Evolutionary conservation across 2,329 filamentous ascomycete genomes (phyloP), one percentile per base, ranked within the genome.

Genomic region (Fusarium palustre): DNA sequence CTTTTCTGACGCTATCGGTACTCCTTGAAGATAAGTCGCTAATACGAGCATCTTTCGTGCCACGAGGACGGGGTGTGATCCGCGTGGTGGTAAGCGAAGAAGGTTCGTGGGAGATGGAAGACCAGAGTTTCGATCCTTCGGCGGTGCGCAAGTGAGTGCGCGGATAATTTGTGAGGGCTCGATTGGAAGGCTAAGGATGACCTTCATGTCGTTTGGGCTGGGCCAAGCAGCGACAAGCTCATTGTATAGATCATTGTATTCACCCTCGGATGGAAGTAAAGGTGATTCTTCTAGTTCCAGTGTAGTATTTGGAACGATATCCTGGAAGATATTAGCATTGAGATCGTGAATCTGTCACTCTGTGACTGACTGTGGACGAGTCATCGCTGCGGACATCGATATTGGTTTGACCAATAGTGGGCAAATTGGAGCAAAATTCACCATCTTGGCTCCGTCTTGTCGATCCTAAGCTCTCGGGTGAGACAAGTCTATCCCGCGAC

Each of bases 1-100:
- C 1, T 9, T n/a, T 2, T 38, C 38, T 7, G 66, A 66, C 1
- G 57, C 56, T 3, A 64, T 36, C 4, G 69, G 59, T 20, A 77
- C n/a, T 20, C 73, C 68, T 42, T 83, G 81, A 3, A 84, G 64
- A 28, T 77, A 78, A 0, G 72, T 74, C 3, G 77, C 79, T 0
- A 85, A 55, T 3, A 77, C 48, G 4, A 86, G 74, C 55, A 85
- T 73, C 24, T 79, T 76, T 13, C 76, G 76, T 0, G 83, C 82
- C n/a, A 85, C 71, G 2, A 83, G 62, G 0, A 82, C 78, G 0
- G 83, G 82, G 59, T 83, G 81, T 4, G 73, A 68, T 7, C 68
- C 61, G 4, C 54, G 28, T 1, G 64, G 43, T 2, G 73, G 74
- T 4, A 66, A n/a, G 8, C 56, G 43, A 6, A 85, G 73, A 16